Evolutionary conservation across 2,329 filamentous ascomycete genomes (phyloP), one percentile per base, ranked within the genome.

Genomic region (Trichophyton equinum): DNA sequence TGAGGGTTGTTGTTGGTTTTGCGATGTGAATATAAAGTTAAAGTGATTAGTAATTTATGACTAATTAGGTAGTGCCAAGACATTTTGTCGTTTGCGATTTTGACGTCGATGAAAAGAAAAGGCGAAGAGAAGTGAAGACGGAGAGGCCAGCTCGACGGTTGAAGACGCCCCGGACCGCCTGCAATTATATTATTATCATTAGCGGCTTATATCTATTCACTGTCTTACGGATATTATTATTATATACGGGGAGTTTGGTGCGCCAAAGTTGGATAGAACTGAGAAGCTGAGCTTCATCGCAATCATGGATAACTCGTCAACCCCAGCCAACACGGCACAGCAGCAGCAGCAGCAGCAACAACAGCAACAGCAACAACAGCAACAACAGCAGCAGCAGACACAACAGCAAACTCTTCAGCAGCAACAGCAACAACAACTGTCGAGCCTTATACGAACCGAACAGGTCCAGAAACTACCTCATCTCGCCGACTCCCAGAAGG

Each of bases 401-500:
- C 59, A 65, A 59, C 71, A 74, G 63, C 75, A 77, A 13, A 38
- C 33, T 4, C 33, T 38, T 8, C 33, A 38, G 33, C 33, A 38
- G 33, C 33, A 38, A 13, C 33, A 38, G 4, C 33, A 38, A 38
- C 33, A 38, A 63, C 74, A 77, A 65, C 73, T 76, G 57, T 73
- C 75, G 4, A 74, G 76, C 60, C 68, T 80, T 57, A 81, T 82
- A 65, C 76, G 76, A 51, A 78, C 79, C 33, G 77, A 79, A 61
- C 78, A 81, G 63, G 79, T 83, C 58, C 76, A 78, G 63, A 76
- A 76, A 61, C 73, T 83, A 4, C 79, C 79, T 4, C 75, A 78
- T 69, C 73, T 85, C 33, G 78, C 72, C 63, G 79, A 81, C 7
- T 72, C 78, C 57, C 77, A 81, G 66, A 85, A 84, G 71, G 71